Evolutionary conservation across 1,139 yeast genomes (phyloP), one percentile per base, ranked within the genome.

Genomic region (Geotrichum macrosporum): DNA sequence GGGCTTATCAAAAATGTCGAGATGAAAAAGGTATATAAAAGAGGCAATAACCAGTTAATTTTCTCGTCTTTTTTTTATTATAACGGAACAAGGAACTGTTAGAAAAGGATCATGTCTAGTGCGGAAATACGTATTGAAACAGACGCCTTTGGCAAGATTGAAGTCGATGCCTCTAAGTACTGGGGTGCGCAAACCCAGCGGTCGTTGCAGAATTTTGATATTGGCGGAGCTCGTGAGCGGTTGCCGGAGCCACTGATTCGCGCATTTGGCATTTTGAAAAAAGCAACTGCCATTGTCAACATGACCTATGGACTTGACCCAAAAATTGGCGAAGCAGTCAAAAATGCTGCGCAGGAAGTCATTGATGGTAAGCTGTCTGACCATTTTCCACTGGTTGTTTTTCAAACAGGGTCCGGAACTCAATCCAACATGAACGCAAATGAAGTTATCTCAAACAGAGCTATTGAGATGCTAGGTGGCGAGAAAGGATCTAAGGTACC

Each of bases 341-440:
- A 85, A 71, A 76, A 81, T 65, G 98, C 98, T 47, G 97, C 98
- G 48, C 83, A 87, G 59, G 98, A 92, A 70, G 97, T 92, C 41
- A 75, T 85, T 47, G 86, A 82, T 59, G 98, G 98, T 57, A 85
- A 88, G 68, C 78, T 92, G 65, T 78, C 81, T 56, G 95, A 84
- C 57, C 95, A 94, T 68, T 92, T 92, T 81, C 98, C 98, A 51
- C 77, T 92, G 67, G 98, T 92, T 53, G 96, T 92, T 42, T 92
- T 86, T 81, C 98, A 92, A 74, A 92, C 98, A 51, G 98, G 98
- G 50, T 86, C 96, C 16, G 98, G 98, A 67, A 92, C 98, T 53
- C 98, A 92, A 72, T 83, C 95, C 56, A 92, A 92, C 76, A 92
- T 92, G 98, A 89, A 92, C 69, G 95, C 97, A 63, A 92, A 92